phyloP scores from a whole-genome alignment of 2,329 filamentous ascomycete species.

The Ascochyta lentis region DNA sequence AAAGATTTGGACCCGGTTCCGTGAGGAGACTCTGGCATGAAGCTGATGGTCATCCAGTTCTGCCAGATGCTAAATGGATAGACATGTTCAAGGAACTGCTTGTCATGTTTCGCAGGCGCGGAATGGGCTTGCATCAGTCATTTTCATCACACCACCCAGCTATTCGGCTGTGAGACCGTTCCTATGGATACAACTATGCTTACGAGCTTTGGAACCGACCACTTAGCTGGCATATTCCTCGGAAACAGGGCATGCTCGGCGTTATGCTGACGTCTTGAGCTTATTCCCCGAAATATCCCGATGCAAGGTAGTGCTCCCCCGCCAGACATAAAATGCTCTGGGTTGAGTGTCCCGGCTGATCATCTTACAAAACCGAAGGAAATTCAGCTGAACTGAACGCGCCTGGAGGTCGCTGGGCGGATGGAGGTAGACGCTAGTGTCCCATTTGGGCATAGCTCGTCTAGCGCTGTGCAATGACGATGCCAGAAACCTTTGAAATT shows the following conservation, averaged over 20 bases:
- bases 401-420: slow-evolving; percentile 9
- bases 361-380: slow-evolving; percentile 10
- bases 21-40: slow-evolving; percentile 28
- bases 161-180: slow-evolving; percentile 11
- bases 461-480: slow-evolving; percentile 11
- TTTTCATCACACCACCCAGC: slow-evolving; percentile 10
- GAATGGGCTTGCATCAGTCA: slow-evolving; percentile 11
- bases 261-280: slow-evolving; percentile 11
- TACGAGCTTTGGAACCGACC: slow-evolving; percentile 10
- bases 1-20: slow-evolving; percentile 19
- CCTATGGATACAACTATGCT: slow-evolving; percentile 10
- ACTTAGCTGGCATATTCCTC: slow-evolving; percentile 12
- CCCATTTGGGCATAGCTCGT: slow-evolving; percentile 11
- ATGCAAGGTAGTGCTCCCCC: slow-evolving; percentile 9
- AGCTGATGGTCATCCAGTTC: slow-evolving; percentile 10
- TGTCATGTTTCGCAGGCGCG: slow-evolving; percentile 11
- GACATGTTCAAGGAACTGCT: slow-evolving; percentile 11
- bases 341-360: slow-evolving; percentile 8
- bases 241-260: slow-evolving; percentile 9
- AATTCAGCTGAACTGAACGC: slow-evolving; percentile 11
- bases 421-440: slow-evolving; percentile 11
- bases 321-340: slow-evolving; percentile 9
- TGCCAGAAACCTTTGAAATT: slow-evolving; percentile 11
- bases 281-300: slow-evolving; percentile 10
- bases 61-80: slow-evolving; percentile 12